Evolutionary conservation across 139 green algal genomes (phyloP), one percentile per base, ranked within the genome.

Genomic region (Chlorella sp.): DNA sequence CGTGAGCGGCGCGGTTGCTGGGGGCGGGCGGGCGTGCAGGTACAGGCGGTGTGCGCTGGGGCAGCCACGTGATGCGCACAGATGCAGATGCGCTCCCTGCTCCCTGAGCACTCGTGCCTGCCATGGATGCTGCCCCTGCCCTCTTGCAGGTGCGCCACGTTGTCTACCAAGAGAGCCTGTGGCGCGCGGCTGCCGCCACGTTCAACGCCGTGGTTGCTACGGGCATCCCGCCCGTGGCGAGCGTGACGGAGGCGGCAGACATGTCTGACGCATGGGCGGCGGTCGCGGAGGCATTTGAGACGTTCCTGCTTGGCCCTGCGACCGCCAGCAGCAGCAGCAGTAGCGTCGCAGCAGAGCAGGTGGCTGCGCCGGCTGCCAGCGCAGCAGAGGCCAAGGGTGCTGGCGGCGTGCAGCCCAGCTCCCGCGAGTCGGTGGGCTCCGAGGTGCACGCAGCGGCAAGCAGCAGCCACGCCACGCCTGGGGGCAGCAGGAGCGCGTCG

Each of bases 231-330:
- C 89, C 88, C 19, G 74, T 93, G 48, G 58, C 48, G 3, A 25
- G 64, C 3, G 55, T 73, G 25, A 40, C 81, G 0, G 55, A 51
- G 9, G 43, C 62, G 23, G 56, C 21, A 42, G 68, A 48, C 56
- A 71, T 31, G 42, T 21, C 65, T 45, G 23, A 41, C 41, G 67
- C 73, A 8, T 94, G 88, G 88, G 71, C 76, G 9, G 66, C 82
- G 19, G 77, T 94, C 6, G 85, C 80, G 0, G 77, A 71, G 0
- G 77, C 84, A 1, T 90, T 94, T 75, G 78, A 93, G 41, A 76
- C 56, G 41, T 92, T 92, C 43, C 73, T 95, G 14, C 81, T 94
- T 61, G 90, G 73, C 0, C 14, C 36, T n/a, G n/a, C n/a, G n/a
- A n/a, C n/a, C n/a, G n/a, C n/a, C n/a, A n/a, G n/a, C n/a, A n/a